Conservation (phyloP, 1,139 yeast species). For the Torulaspora pretoriensis region DNA sequence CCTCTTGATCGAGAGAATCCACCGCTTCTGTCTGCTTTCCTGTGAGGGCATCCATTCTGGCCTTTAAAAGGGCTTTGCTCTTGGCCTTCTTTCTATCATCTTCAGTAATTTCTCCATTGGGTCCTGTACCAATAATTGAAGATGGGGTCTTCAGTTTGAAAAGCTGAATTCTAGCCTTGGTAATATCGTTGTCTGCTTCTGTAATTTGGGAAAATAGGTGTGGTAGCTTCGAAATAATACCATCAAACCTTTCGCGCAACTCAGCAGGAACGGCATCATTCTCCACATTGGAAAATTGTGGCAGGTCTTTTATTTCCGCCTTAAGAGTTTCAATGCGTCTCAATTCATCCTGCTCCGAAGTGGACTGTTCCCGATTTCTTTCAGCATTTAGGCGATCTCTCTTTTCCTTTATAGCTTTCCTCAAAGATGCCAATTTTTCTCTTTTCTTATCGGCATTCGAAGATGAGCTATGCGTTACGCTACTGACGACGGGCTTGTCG, state of each 20-base stretch:
- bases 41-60: conserved; percentile 88
- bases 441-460: conserved; percentile 11
- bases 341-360: conserved; percentile 30
- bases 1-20: conserved; percentile 51
- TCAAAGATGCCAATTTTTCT: conserved; percentile 46
- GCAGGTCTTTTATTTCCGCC: conserved; percentile 46
- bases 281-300: conserved; percentile 28
- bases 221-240: conserved; percentile 67
- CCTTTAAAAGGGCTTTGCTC: conserved; percentile 69
- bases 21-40: conserved; percentile 58
- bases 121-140: conserved; percentile 74
- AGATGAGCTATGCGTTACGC: conserved; percentile 1
- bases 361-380: conserved; percentile 35
- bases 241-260: conserved; percentile 35
- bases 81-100: conserved; percentile 73
- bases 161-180: conserved; percentile 61
- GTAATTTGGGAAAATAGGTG: conserved; percentile 58
- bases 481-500: conserved; percentile 12
- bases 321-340: conserved; percentile 63
- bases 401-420: conserved; percentile 57
- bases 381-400: conserved; percentile 56
- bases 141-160: conserved; percentile 64
- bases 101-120: conserved; percentile 79
- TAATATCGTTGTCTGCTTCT: conserved; percentile 61
- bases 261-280: conserved; percentile 34